Evolutionary conservation across 2,329 filamentous ascomycete species (phyloP).

Genomic region (Aspergillus novofumigatus): DNA sequence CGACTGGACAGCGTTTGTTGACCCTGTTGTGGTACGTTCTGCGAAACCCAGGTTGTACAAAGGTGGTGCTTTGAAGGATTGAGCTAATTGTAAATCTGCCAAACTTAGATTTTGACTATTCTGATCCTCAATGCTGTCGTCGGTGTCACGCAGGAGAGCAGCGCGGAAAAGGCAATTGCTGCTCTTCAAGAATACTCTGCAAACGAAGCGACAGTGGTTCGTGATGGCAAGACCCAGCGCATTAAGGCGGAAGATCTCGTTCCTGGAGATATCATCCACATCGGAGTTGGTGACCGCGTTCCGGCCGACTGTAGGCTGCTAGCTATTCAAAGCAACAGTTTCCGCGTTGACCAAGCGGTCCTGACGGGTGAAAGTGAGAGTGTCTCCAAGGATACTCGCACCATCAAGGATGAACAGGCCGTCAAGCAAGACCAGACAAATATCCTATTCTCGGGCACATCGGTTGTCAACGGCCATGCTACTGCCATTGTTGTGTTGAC

Average conservation of each 20-base stretch:
- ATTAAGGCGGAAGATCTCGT: slow-evolving; percentile 97
- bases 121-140: slow-evolving; percentile 95
- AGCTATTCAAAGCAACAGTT: slow-evolving; percentile 93
- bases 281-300: slow-evolving; percentile 86
- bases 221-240: slow-evolving; percentile 73
- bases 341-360: slow-evolving; percentile 93
- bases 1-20: slow-evolving; percentile 95
- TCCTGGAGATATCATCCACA: slow-evolving; percentile 84
- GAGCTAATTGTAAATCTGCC: slow-evolving; percentile 13
- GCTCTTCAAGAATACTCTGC: slow-evolving; percentile 98
- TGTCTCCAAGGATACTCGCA: slow-evolving; percentile 73
- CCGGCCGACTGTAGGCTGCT: slow-evolving; percentile 91
- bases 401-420: slow-evolving; percentile 71
- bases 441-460: slow-evolving; percentile 97
- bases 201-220: slow-evolving; percentile 91
- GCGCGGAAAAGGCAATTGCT: slow-evolving; percentile 96
- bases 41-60: neutral
- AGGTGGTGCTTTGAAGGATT: neutral
- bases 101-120: slow-evolving; percentile 80
- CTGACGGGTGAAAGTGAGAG: slow-evolving; percentile 97
- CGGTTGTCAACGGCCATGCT: slow-evolving; percentile 89
- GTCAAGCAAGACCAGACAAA: slow-evolving; percentile 98
- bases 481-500: slow-evolving; percentile 88
- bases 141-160: slow-evolving; percentile 97
- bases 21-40: slow-evolving; percentile 79